Evolutionary conservation across 306 rosid species (phyloP).

Genomic region (Benincasa hispida): DNA sequence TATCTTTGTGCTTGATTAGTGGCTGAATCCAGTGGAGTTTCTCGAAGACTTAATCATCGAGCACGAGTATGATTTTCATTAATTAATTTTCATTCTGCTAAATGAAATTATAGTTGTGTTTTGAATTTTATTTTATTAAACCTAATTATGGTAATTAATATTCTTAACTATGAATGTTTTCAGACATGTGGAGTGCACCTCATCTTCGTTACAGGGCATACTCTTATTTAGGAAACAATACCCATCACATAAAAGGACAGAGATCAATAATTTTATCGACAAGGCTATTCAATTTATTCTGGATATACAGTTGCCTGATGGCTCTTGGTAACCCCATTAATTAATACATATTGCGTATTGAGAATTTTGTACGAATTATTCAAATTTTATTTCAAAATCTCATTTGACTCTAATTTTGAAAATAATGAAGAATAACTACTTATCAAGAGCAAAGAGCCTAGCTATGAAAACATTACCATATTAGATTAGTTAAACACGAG

Average conservation of each 20-base stretch:
- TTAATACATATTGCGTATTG: too few relatives aligned
- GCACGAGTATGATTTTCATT: constrained; percentile 12
- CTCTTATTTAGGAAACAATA: constrained; percentile 20
- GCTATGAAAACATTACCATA: too few relatives aligned
- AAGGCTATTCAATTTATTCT: constrained; percentile 24
- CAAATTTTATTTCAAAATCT: too few relatives aligned
- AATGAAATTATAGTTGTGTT: too few relatives aligned
- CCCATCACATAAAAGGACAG: constrained; percentile 23
- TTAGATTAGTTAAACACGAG: too few relatives aligned
- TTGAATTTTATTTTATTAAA: too few relatives aligned
- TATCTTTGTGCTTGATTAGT: not conserved
- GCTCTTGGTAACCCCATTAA: constrained; percentile 19
- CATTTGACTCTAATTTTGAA: too few relatives aligned
- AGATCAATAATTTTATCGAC: constrained; percentile 19
- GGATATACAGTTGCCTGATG: constrained; percentile 23
- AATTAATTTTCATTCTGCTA: too few relatives aligned
- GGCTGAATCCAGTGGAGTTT: constrained; percentile 38
- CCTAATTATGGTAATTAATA: too few relatives aligned
- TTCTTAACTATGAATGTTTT: not conserved
- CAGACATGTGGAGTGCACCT: constrained; percentile 33
- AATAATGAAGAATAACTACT: too few relatives aligned
- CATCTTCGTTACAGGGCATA: constrained; percentile 29
- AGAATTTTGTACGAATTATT: too few relatives aligned
- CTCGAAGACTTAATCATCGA: constrained; percentile 29
- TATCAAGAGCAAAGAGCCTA: too few relatives aligned